Percentiles rank a stretch among this genome's conserved stretches.
Evolutionary conservation across 1,284 basidiomycete species (phyloP).

Genomic region (Ganoderma lucidum): DNA sequence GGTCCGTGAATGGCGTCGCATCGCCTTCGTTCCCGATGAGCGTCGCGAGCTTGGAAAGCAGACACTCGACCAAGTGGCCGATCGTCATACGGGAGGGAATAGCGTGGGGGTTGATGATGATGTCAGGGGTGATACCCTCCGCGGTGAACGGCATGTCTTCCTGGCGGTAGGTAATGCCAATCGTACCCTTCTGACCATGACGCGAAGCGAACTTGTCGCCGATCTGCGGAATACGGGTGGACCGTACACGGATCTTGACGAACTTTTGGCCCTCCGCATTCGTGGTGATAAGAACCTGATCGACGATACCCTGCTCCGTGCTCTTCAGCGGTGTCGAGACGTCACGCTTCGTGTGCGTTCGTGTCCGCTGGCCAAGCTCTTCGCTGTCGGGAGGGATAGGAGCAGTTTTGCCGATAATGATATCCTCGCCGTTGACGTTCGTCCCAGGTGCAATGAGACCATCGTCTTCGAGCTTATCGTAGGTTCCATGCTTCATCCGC

Average conservation of each 20-base stretch:
- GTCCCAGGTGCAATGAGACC: slow-evolving; percentile 96
- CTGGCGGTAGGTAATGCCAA: slow-evolving; percentile 98
- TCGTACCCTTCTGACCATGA: slow-evolving; percentile 99
- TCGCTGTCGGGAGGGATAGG: slow-evolving; percentile 97
- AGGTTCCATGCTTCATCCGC: slow-evolving; percentile 97
- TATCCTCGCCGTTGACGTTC: slow-evolving; percentile 95
- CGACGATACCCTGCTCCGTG: slow-evolving; percentile 97
- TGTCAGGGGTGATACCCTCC: slow-evolving; percentile 95
- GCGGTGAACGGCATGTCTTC: slow-evolving; percentile 99
- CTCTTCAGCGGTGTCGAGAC: slow-evolving; percentile 98
- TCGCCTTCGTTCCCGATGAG: slow-evolving; percentile 97
- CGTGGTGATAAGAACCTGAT: slow-evolving; percentile 97
- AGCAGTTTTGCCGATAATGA: slow-evolving; percentile 99
- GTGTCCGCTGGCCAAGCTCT: slow-evolving; percentile 94
- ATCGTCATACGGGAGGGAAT: slow-evolving; percentile 99
- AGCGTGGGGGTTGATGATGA: slow-evolving; percentile 99
- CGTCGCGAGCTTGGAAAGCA: slow-evolving; percentile 96
- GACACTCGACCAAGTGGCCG: slow-evolving; percentile 98
- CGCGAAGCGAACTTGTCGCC: slow-evolving; percentile 99
- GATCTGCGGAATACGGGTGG: slow-evolving; percentile 95
- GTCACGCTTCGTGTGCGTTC: slow-evolving; percentile 91
- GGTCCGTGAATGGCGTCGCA: slow-evolving; percentile 97
- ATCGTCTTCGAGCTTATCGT: slow-evolving; percentile 98
- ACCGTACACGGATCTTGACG: slow-evolving; percentile 96
- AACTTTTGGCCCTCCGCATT: slow-evolving; percentile 98